phyloP scores from a whole-genome alignment of 345 rosid species.

The Triadica sebifera region DNA sequence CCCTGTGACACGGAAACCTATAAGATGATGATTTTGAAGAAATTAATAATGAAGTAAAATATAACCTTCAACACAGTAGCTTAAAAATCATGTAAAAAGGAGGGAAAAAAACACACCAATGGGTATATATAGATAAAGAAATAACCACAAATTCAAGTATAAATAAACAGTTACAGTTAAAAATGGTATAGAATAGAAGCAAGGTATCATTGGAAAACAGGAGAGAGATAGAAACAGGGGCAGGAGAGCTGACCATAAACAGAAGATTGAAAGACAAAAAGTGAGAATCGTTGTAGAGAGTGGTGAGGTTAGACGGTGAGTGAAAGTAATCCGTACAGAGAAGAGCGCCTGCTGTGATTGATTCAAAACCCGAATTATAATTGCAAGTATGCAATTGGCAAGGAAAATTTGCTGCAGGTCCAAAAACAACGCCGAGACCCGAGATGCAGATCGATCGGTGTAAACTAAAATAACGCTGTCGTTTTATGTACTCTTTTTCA shows the following conservation, averaged over 20 bases:
- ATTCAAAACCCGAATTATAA: neutral
- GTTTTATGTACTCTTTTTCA: neutral
- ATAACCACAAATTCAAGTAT: neutral
- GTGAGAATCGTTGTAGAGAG: neutral
- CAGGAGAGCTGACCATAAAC: conserved; percentile 11
- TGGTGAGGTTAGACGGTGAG: neutral
- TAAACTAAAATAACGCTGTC: neutral
- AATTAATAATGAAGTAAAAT: neutral
- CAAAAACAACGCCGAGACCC: neutral
- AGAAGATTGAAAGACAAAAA: no score
- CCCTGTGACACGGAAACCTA: neutral
- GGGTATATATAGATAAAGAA: neutral
- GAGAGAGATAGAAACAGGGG: neutral
- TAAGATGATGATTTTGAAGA: neutral
- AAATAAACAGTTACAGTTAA: neutral
- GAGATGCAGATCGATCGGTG: neutral
- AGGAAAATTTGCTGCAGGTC: neutral
- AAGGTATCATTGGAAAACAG: neutral
- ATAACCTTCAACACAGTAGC: neutral
- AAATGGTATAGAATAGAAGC: neutral
- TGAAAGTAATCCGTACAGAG: conserved; percentile 1
- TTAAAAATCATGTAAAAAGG: neutral
- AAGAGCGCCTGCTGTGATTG: conserved; percentile 2
- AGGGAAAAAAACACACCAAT: neutral
- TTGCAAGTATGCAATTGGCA: no score